Conservation (phyloP, 176 grass and related monocot species). For the Oryza punctata region DNA sequence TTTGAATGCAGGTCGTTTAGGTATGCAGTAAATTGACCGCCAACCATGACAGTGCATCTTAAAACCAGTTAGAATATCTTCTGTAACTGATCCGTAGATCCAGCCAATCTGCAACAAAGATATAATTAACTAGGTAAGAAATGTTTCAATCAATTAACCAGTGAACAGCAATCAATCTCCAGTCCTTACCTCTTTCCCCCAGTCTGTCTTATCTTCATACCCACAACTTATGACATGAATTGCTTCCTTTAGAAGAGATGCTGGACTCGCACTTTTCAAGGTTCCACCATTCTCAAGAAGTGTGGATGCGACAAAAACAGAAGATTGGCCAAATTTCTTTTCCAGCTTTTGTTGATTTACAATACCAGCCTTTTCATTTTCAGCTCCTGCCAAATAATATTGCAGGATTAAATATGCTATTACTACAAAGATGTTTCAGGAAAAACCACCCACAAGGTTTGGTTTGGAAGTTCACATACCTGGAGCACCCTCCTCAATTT, state of each 20-base stretch:
- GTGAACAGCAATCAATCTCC: not conserved
- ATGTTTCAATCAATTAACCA: not conserved
- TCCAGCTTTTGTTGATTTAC: not conserved
- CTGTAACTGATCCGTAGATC: slow-evolving; percentile 71
- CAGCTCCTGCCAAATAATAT: slow-evolving; percentile 5
- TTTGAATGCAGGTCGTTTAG: slow-evolving; percentile 56
- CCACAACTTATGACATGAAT: not conserved
- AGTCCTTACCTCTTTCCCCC: not conserved
- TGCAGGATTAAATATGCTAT: not conserved
- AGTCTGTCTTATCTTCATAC: not conserved
- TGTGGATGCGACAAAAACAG: not conserved
- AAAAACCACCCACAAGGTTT: not conserved
- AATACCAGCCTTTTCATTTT: not conserved
- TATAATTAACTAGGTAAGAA: not conserved
- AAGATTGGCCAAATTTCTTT: slow-evolving; percentile 5
- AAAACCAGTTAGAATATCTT: slow-evolving; percentile 75
- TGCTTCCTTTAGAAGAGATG: not conserved
- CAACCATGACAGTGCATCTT: slow-evolving; percentile 77
- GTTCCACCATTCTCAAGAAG: slow-evolving; percentile 1
- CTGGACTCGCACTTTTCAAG: not conserved
- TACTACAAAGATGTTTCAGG: not conserved
- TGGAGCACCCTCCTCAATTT: not conserved
- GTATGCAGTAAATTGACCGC: slow-evolving; percentile 68
- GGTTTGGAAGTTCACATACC: not conserved
- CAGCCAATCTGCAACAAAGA: slow-evolving; percentile 58